Evolutionary conservation across 1,139 yeast genomes (phyloP).

Genomic region (Hansenula sp.): DNA sequence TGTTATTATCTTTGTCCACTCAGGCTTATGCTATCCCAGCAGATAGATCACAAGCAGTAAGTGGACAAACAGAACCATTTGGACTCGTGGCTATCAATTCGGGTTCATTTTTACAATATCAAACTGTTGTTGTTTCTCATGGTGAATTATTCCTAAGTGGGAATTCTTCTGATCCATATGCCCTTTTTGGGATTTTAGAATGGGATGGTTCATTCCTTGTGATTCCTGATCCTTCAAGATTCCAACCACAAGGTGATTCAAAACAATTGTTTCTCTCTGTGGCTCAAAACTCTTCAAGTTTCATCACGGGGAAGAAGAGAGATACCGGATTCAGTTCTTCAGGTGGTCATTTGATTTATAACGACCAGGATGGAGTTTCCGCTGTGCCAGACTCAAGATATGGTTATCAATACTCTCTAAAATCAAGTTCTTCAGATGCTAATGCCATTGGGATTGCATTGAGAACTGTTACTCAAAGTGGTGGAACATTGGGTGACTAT

Average conservation of each 20-base stretch:
- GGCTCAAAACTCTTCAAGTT: not conserved
- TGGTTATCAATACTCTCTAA: not conserved
- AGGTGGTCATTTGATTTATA: constrained; percentile 4
- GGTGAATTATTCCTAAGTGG: constrained; percentile 3
- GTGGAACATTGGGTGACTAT: not conserved
- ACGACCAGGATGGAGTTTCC: constrained; percentile 1
- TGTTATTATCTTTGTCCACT: too few species aligned
- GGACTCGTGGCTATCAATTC: constrained; percentile 22
- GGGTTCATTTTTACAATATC: constrained; percentile 23
- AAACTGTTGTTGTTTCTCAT: constrained; percentile 7
- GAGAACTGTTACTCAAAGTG: not conserved
- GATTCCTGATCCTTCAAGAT: constrained; percentile 1
- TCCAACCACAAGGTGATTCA: not conserved
- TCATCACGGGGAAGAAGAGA: not conserved
- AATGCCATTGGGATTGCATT: constrained; percentile 2
- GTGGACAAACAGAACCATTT: constrained; percentile 18
- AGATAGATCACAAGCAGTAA: not conserved
- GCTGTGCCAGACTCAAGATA: constrained; percentile 1
- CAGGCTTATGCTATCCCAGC: not conserved
- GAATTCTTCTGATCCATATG: constrained; percentile 2
- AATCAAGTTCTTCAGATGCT: not conserved
- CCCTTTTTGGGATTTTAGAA: not conserved
- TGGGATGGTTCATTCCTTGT: constrained; percentile 1
- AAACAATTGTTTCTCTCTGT: not conserved
- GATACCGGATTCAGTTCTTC: constrained; percentile 1